Evolutionary conservation across 257 asterid genomes (phyloP).

Genomic region (Nicotiana obtusifolia): DNA sequence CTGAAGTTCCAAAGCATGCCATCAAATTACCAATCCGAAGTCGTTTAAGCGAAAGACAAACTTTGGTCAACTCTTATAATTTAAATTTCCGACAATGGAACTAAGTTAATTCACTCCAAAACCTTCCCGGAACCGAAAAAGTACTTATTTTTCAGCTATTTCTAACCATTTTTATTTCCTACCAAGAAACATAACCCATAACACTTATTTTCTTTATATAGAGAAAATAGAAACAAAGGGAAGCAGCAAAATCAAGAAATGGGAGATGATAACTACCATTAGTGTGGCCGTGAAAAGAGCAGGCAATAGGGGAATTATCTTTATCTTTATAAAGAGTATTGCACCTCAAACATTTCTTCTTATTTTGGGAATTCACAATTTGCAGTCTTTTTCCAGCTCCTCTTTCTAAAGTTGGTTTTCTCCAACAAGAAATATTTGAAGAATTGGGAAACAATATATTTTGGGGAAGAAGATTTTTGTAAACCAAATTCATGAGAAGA

Average conservation of each 20-base stretch:
- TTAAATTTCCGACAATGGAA: too few species aligned
- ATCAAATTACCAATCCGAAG: too few species aligned
- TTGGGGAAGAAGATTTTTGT: background rate
- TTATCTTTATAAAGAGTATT: slow-evolving; percentile 27
- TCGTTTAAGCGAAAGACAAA: too few species aligned
- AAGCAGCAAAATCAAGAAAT: background rate
- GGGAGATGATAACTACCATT: slow-evolving; percentile 24
- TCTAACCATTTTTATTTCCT: too few species aligned
- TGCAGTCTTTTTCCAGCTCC: slow-evolving; percentile 23
- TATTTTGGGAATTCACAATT: slow-evolving; percentile 25
- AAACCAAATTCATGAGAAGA: background rate
- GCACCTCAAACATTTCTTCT: slow-evolving; percentile 58
- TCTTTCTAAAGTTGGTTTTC: slow-evolving; percentile 6
- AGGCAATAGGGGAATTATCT: background rate
- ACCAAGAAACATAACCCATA: too few species aligned
- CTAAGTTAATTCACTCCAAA: too few species aligned
- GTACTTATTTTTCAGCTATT: too few species aligned
- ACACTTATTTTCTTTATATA: too few species aligned
- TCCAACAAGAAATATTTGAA: background rate
- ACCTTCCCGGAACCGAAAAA: too few species aligned
- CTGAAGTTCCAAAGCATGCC: background rate
- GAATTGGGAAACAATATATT: background rate
- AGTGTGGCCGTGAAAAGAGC: slow-evolving; percentile 38
- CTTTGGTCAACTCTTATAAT: too few species aligned
- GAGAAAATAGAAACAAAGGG: too few species aligned